Evolutionary conservation across 257 asterid species (phyloP), one percentile per base, ranked within the genome.

Genomic region (Buddleja alternifolia): DNA sequence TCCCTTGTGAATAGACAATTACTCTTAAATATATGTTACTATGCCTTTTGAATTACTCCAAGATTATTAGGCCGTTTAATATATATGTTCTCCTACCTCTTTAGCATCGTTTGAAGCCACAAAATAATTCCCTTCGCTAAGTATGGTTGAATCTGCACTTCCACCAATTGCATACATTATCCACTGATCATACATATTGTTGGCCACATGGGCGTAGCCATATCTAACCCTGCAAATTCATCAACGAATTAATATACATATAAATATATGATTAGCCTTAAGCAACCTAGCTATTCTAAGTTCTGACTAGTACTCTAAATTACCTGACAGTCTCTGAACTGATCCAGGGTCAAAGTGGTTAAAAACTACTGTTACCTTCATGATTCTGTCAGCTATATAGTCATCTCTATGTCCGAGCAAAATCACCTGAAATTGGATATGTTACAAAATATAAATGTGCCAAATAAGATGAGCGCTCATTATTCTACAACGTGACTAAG

Each of bases 311-410:
- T 1, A 1, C 34, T 1, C 34, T 23, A 29, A 11, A 34, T 47
- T 71, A 62, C 70, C 78, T 4, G 97, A 96, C 98, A 93, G 90
- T 70, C 98, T 81, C 74, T 90, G 97, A 36, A 83, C 78, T 51
- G 90, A 86, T 56, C 95, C 98, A 16, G 93, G 88, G 4, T 97
- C 98, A 67, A 93, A 93, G 78, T 71, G 90, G 80, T 93, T 93
- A 63, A 88, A 90, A 10, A 71, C 98, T 50, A 93, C 82, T 0
- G 98, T 93, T 0, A 93, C 91, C 82, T 70, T 88, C 17, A 93
- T 90, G 1, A 32, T 69, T 46, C 75, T 84, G 79, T 92, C 97
- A 65, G 80, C 92, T 8, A 7, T 10, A 61, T 85, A 82, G 24
- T 62, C 64, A 54, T 92, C 98, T 4, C 86, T 60, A 29, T 89